phyloP scores from a whole-genome alignment of 108 stramenopile species.

The Discostella stelligeroides region DNA sequence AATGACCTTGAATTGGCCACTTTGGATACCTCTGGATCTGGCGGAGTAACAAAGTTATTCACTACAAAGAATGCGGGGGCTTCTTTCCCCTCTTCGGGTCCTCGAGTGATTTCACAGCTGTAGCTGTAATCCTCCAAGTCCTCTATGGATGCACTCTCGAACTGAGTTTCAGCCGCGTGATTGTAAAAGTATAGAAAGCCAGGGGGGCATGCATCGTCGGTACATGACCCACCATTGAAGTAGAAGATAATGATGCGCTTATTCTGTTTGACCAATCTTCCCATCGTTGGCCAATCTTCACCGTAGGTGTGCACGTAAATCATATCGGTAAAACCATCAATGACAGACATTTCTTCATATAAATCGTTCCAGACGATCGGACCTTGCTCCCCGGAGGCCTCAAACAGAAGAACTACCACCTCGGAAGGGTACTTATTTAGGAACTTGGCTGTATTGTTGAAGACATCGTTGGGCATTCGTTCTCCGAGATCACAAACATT shows the following conservation, averaged over 20 bases:
- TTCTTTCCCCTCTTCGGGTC: slow-evolving; percentile 24
- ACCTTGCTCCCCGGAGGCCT: slow-evolving; percentile 30
- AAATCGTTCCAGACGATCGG: slow-evolving; percentile 40
- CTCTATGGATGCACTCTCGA: slow-evolving; percentile 42
- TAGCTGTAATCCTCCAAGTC: slow-evolving; percentile 45
- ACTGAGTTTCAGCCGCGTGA: slow-evolving; percentile 71
- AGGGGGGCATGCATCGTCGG: slow-evolving; percentile 55
- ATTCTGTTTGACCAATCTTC: slow-evolving; percentile 48
- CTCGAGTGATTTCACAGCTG: slow-evolving; percentile 57
- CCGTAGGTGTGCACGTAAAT: slow-evolving; percentile 36
- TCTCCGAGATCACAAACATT: slow-evolving; percentile 43
- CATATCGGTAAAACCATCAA: slow-evolving; percentile 44
- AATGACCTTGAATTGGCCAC: slow-evolving; percentile 36
- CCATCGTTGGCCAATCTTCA: slow-evolving; percentile 65
- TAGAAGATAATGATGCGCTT: slow-evolving; percentile 71
- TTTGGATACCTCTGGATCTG: slow-evolving; percentile 27
- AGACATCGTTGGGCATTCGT: slow-evolving; percentile 34
- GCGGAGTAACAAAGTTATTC: slow-evolving; percentile 50
- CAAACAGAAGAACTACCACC: slow-evolving; percentile 40
- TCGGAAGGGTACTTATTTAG: slow-evolving; percentile 44
- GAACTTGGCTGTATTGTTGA: slow-evolving; percentile 36
- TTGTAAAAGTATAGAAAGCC: slow-evolving; percentile 51
- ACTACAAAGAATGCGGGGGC: slow-evolving; percentile 41
- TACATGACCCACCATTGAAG: slow-evolving; percentile 62
- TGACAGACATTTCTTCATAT: slow-evolving; percentile 23